Evolutionary conservation across 2,329 filamentous ascomycete genomes (phyloP), one percentile per base, ranked within the genome.

Genomic region (Sporothrix protearum): DNA sequence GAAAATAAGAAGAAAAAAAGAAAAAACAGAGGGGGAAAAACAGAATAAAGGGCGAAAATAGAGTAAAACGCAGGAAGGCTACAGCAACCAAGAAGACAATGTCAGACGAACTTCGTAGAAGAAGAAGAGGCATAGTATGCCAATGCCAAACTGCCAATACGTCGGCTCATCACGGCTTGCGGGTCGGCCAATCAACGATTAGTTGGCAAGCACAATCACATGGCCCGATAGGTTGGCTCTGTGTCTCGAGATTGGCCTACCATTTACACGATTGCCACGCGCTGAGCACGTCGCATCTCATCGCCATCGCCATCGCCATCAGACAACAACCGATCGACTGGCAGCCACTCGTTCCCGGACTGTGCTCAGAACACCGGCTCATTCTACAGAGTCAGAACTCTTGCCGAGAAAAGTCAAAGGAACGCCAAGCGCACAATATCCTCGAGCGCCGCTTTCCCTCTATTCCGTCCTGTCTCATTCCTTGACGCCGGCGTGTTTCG

Each of bases 191-290:
- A 28, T 64, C 59, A 10, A 28, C 59, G 45, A 39, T 6, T 49
- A 47, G 53, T 16, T 25, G 30, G 25, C 25, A 22, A 55, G 25
- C 45, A n/a, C 25, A 22, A n/a, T n/a, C n/a, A 53, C n/a, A 53
- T 22, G 49, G 28, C 28, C 53, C 53, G 53, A 19, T 28, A 57
- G 53, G 19, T 19, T 57, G 53, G 53, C 49, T 19, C 42, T 3
- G 10, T 25, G 25, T 22, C 22, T 25, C 22, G 9, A 53, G 22
- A 53, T 53, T 53, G 22, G 22, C 12, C 53, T 19, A 28, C 53
- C 53, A 8, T 57, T 28, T 28, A 57, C 33, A 63, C 36, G 36
- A 63, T 63, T 63, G 57, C 57, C 57, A 63, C 57, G 59, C 59
- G 36, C 19, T n/a, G 59, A 14, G 36, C n/a, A 7, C 59, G 28